Evolutionary conservation across 1,284 basidiomycete genomes (phyloP), one percentile per base, ranked within the genome.

Genomic region (Naganishia cerealis): DNA sequence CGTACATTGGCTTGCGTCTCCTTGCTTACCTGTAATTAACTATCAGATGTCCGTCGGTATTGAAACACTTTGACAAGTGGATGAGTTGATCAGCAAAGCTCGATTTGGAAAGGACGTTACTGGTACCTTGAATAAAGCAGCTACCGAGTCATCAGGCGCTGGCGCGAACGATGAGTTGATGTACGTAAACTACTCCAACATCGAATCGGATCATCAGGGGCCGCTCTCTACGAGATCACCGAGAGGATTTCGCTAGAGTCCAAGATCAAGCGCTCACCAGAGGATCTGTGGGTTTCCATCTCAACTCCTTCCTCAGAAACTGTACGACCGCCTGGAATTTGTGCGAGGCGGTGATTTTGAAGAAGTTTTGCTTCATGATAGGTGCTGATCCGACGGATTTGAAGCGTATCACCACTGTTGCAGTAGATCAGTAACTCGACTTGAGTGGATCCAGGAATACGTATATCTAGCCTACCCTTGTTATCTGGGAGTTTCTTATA

Each of bases 321-420:
- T 92, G 89, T 58, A 96, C 94, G 66, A 98, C 95, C 0, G 93
- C 91, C 77, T 96, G 93, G 77, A 98, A 99, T 65, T 90, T 86
- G 80, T 97, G 95, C 57, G 90, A 90, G 5, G 94, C 91, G 0
- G 93, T 94, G 73, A 98, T 95, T 83, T 95, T 95, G 86, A 94
- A 97, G 77, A 95, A 91, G 82, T 97, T 97, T 82, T 95, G 91
- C 82, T 91, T 95, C 94, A 98, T 96, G 75, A 98, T 94, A 0
- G 95, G 95, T 0, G 94, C 94, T 73, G 94, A 94, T 53, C 95
- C 95, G n/a, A 96, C 92, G 0, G 94, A 94, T 78, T 96, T 97
- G 87, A 98, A 99, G 48, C 93, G 88, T 10, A 99, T 93, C 67
- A 98, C 90, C 66, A 98, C 94, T 97, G 78, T 16, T 12, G n/a